Conservation (phyloP, 1,284 basidiomycete species). For the Leccinum proliferum region DNA sequence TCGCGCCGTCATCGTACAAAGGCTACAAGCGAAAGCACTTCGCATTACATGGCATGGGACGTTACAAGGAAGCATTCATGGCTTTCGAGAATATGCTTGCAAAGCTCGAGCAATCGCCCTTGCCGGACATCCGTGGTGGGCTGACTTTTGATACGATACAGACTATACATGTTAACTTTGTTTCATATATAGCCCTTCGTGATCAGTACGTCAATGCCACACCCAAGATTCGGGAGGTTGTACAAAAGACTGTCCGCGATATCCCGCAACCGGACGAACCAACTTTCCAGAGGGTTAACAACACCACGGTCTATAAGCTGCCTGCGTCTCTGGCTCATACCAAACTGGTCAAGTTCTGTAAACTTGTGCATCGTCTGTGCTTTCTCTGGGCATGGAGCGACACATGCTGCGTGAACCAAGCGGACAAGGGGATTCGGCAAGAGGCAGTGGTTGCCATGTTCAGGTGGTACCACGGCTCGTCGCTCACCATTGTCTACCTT, state of each 20-base stretch:
- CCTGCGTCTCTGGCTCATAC: background rate
- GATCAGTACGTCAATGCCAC: background rate
- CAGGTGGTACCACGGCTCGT: background rate
- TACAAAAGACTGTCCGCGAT: background rate
- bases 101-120: background rate
- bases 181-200: background rate
- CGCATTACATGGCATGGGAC: background rate
- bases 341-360: background rate
- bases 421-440: background rate
- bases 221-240: background rate
- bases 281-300: background rate
- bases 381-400: background rate
- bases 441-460: background rate
- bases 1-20: background rate
- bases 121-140: background rate
- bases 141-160: too few species aligned
- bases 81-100: constrained; percentile 1
- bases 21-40: background rate
- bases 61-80: background rate
- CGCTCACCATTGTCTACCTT: background rate
- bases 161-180: background rate
- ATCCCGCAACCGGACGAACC: constrained; percentile 2
- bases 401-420: background rate
- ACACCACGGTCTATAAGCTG: background rate
- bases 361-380: background rate